Percentiles rank a stretch among this genome's conserved stretches.
Conservation (phyloP, 2,329 filamentous ascomycete genomes). For the Dactylonectria macrodidyma region DNA sequence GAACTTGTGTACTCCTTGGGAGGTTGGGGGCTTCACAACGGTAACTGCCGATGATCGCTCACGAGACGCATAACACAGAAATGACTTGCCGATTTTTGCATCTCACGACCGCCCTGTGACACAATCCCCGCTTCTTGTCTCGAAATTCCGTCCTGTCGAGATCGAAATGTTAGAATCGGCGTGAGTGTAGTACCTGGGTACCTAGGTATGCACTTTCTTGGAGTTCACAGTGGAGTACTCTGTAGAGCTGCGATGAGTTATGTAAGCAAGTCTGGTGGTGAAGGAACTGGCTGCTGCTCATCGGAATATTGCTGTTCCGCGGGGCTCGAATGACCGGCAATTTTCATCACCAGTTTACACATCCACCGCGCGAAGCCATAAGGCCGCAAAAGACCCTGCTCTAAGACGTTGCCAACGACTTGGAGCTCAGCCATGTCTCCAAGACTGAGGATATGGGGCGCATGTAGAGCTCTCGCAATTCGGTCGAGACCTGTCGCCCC, state of each 20-base stretch:
- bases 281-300: not conserved
- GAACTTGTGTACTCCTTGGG: not conserved
- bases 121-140: slow-evolving; percentile 4
- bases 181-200: slow-evolving; percentile 3
- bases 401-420: slow-evolving; percentile 47
- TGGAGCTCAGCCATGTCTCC: slow-evolving; percentile 53
- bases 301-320: slow-evolving; percentile 44
- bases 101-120: not conserved
- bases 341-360: slow-evolving; percentile 46
- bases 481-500: slow-evolving; percentile 47
- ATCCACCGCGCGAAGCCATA: slow-evolving; percentile 42
- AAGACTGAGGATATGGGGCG: slow-evolving; percentile 52
- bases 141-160: slow-evolving; percentile 11
- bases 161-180: slow-evolving; percentile 8
- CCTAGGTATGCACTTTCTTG: no score
- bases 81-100: not conserved
- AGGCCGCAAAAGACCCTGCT: slow-evolving; percentile 42
- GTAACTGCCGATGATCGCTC: slow-evolving; percentile 6
- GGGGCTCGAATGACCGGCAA: slow-evolving; percentile 36
- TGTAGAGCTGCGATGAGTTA: slow-evolving; percentile 26
- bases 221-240: not conserved
- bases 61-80: not conserved
- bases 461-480: slow-evolving; percentile 53
- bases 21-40: not conserved
- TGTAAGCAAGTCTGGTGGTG: slow-evolving; percentile 32